Percentiles rank a stretch among this genome's conserved stretches.
Conservation (phyloP, 768 basidiomycete species). For the Pleurotus platypus region DNA sequence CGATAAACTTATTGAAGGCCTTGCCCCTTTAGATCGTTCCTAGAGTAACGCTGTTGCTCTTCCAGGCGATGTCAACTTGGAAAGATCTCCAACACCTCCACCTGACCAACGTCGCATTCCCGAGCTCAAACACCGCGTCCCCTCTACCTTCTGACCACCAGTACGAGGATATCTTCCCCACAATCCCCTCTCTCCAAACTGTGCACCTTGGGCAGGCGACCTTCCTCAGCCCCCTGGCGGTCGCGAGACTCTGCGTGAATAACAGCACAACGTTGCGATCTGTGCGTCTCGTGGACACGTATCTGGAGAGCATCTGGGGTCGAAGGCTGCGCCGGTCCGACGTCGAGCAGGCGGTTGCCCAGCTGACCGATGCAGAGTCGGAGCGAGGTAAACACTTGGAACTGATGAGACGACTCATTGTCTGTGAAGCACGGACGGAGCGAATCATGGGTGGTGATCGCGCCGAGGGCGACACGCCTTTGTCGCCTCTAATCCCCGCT, state of each 20-base stretch:
- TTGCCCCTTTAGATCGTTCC: constrained; percentile 37
- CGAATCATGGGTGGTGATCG: constrained; percentile 53
- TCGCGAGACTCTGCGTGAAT: constrained; percentile 29
- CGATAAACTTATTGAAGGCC: neutral
- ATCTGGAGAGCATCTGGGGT: constrained; percentile 58
- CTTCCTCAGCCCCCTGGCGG: constrained; percentile 34
- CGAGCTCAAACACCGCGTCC: constrained; percentile 7
- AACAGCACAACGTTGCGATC: constrained; percentile 21
- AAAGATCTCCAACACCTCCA: constrained; percentile 39
- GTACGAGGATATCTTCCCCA: constrained; percentile 19
- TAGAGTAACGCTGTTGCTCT: constrained; percentile 31
- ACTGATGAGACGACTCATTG: constrained; percentile 35
- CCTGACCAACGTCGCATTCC: constrained; percentile 39
- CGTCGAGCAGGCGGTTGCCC: constrained; percentile 32
- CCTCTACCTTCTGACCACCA: constrained; percentile 8
- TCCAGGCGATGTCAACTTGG: constrained; percentile 38
- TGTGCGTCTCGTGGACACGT: constrained; percentile 49
- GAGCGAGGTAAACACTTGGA: constrained; percentile 18
- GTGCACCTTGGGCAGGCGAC: constrained; percentile 49
- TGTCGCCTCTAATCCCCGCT: neutral
- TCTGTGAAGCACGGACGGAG: constrained; percentile 50
- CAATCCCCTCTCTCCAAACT: constrained; percentile 34
- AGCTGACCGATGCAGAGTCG: constrained; percentile 10
- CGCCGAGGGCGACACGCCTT: constrained; percentile 9
- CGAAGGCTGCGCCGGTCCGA: constrained; percentile 45